Evolutionary conservation across 2,329 filamentous ascomycete species (phyloP), one percentile per base, ranked within the genome.

Genomic region (Arthrobotrys megalospora): DNA sequence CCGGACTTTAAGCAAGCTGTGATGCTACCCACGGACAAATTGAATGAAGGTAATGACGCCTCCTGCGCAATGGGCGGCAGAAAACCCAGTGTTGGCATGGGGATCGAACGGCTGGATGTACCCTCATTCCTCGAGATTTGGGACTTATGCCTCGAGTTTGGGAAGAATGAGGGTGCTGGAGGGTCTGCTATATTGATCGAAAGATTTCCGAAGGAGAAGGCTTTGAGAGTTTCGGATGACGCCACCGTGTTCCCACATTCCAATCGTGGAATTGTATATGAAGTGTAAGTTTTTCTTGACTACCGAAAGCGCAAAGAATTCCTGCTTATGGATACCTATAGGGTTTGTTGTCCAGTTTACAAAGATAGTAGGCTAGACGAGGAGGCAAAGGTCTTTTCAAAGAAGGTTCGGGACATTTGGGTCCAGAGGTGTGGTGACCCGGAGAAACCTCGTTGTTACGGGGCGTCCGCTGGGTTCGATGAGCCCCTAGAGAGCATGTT

Each of bases 1-100:
- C 82, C 82, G 3, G 7, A 81, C 19, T 19, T 81, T 19, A 70
- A 70, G 34, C 53, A 78, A 41, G 63, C 76, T 43, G 36, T 43
- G 24, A 53, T 80, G 45, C 66, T 82, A 48, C 76, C 79, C 10
- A 69, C 82, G 50, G 78, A 83, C 32, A 82, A 80, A 8, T 21
- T 68, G 28, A 68, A 68, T 19, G 65, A 68, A 28, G 48, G 16
- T 24, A 55, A 68, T 7, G 65, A 68, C 21, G 19, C 65, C 1
- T 58, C 45, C 21, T 34, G 65, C 50, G 48, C 21, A 1, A 58
- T 45, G 50, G 34, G 48, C 4, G 36, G 48, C 7, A 21, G 65
- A 8, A 68, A 68, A 21, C 48, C 65, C 12, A 24, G 50, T 34
- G 1, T 68, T 24, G 65, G 65, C 10, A 43, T 68, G 48, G 65